Base-by-base conservation (phyloP, 2,329 filamentous ascomycete species). In the Epichloe hybrida region DNA sequence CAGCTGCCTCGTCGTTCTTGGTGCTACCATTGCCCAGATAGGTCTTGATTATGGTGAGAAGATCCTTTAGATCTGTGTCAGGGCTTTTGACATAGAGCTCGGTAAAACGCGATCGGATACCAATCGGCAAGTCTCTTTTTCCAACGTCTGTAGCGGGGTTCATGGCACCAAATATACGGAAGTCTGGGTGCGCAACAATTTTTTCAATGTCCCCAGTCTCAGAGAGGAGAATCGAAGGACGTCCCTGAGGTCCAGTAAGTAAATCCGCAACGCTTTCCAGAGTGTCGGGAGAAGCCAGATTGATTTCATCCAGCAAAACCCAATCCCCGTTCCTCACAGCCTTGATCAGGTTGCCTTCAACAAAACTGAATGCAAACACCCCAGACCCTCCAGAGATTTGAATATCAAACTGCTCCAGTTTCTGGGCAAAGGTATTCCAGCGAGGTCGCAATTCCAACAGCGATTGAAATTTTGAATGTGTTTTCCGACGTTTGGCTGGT, bases 81-180 rank as follows among this genome's bases (percentile, higher is more conserved):
- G 93, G 91, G 57, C 88, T 93, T 50, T 88, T 81, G 23, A 98
- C 89, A 63, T 95, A 98, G 21, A 98, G 75, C 66, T 99, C 93
- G 0, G 93, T 97, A 62, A 99, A 99, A 46, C 90, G 80, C 8
- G 90, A 95, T 50, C 91, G 78, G 42, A 97, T 80, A 1, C 91
- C 90, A 50, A 87, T 81, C 0, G 91, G 89, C 15, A 99, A 72
- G 65, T 98, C 93, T 51, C 91, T 84, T 69, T 98, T 99, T 54
- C 94, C 93, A 51, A 96, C 83, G 70, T 99, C 93, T 3, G 93
- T 98, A 5, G 93, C 93, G 34, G 93, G 93, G 62, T 99, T 99
- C 93, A 99, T 99, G 31, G 94, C 93, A 48, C 88, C 94, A 62
- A 99, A 98, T 13, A 99, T 86, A 39, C 93, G 83, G 65, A 99